Evolutionary conservation across 2,329 filamentous ascomycete genomes (phyloP).

Genomic region (Cryphonectria carpinicola): DNA sequence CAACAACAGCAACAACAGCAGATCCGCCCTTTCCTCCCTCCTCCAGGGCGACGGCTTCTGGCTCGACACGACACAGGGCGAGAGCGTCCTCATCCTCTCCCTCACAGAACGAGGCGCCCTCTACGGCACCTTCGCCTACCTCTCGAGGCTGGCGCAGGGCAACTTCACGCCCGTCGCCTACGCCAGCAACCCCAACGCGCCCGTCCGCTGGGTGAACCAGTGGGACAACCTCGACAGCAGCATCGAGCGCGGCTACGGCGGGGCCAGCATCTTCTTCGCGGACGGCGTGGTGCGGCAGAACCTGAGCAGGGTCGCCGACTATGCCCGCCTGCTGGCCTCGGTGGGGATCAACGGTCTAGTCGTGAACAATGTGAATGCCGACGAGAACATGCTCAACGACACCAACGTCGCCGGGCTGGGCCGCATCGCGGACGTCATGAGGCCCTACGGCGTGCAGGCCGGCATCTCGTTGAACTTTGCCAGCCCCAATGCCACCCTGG

Average conservation of each 20-base stretch:
- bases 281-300: conserved; percentile 60
- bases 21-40: conserved; percentile 34
- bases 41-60: conserved; percentile 65
- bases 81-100: conserved; percentile 61
- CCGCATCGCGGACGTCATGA: conserved; percentile 65
- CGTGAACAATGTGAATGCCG: conserved; percentile 75
- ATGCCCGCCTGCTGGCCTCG: conserved; percentile 69
- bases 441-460: conserved; percentile 68
- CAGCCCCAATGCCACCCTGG: conserved; percentile 60
- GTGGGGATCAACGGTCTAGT: conserved; percentile 68
- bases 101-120: conserved; percentile 69
- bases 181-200: conserved; percentile 59
- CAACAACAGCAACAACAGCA: conserved; percentile 33
- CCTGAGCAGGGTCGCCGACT: conserved; percentile 62
- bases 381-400: conserved; percentile 58
- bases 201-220: conserved; percentile 72
- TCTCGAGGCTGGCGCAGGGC: conserved; percentile 66
- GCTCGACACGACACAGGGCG: conserved; percentile 50
- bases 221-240: conserved; percentile 74
- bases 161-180: conserved; percentile 53
- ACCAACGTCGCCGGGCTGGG: conserved; percentile 64
- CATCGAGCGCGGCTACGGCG: conserved; percentile 71
- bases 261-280: conserved; percentile 70
- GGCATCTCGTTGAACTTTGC: conserved; percentile 72
- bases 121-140: conserved; percentile 71